These are phyloP conservation scores for Leonotis leonurus DNA, from an alignment of 257 asterid species.

Conservation along the genomic window DNA sequence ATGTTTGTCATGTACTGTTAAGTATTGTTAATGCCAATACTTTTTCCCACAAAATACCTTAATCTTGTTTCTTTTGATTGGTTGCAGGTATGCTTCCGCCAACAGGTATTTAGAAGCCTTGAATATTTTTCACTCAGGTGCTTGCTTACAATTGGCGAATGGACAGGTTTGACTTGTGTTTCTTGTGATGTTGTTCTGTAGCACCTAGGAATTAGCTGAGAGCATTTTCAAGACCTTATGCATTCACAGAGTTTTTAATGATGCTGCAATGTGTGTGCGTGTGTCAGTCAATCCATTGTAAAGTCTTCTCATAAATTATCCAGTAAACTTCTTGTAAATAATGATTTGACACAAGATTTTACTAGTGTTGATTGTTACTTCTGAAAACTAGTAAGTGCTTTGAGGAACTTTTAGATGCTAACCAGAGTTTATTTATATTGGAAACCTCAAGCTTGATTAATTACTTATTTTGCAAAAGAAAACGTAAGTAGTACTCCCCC, in stretches of 20 bases:
- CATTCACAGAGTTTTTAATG: background rate
- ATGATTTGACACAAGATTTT: slow-evolving; percentile 4
- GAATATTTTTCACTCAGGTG: slow-evolving; percentile 84
- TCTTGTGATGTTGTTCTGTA: background rate
- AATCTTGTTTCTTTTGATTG: slow-evolving; percentile 5
- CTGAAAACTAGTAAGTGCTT: background rate
- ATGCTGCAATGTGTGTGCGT: background rate
- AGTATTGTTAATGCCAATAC: background rate
- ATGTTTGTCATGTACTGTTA: background rate
- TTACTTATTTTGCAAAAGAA: slow-evolving; percentile 6
- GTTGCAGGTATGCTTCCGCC: slow-evolving; percentile 52
- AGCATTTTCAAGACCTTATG: background rate
- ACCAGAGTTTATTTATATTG: slow-evolving; percentile 8
- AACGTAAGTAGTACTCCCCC: too few relatives aligned
- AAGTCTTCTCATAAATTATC: background rate
- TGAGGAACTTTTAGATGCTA: background rate
- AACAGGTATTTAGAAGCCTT: slow-evolving; percentile 71
- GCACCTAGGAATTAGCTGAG: background rate
- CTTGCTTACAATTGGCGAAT: slow-evolving; percentile 77
- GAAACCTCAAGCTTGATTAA: slow-evolving; percentile 3
- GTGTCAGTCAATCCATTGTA: background rate
- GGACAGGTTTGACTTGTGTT: slow-evolving; percentile 51
- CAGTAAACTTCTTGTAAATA: background rate
- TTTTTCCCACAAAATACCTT: background rate
- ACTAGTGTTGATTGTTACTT: background rate